These are phyloP conservation scores for Solanum tacnaense DNA, from an alignment of 257 asterid genomes.

Conservation along the genomic window DNA sequence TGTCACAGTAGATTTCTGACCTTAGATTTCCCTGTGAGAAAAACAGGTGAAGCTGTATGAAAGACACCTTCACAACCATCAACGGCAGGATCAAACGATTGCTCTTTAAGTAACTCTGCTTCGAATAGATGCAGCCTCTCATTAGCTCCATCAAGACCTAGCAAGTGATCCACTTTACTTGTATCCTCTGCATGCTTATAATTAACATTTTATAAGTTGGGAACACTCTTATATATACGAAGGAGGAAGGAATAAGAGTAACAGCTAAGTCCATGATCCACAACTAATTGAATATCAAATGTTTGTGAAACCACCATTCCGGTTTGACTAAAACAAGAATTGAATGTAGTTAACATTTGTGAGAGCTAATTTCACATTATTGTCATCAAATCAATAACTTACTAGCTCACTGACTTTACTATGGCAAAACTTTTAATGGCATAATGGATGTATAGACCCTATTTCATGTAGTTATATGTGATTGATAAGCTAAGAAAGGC, in stretches of 20 bases:
- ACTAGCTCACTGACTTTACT: background rate
- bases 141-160: constrained; percentile 44
- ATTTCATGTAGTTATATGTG: no score
- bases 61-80: constrained; percentile 58
- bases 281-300: background rate
- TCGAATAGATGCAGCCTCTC: constrained; percentile 38
- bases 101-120: constrained; percentile 37
- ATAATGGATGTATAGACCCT: background rate
- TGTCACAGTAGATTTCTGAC: constrained; percentile 12
- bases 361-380: background rate
- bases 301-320: background rate
- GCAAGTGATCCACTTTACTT: constrained; percentile 31
- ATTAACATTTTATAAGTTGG: background rate
- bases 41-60: constrained; percentile 56
- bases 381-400: background rate
- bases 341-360: background rate
- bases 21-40: constrained; percentile 21
- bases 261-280: background rate
- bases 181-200: constrained; percentile 27
- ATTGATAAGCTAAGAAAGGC: no score
- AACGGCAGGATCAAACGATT: constrained; percentile 38
- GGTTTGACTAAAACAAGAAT: background rate
- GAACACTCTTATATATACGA: background rate
- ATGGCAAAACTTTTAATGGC: background rate
- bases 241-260: background rate